Evolutionary conservation across 169 alveolate species (phyloP), one percentile per base, ranked within the genome.

Genomic region (Plasmodium blacklocki): DNA sequence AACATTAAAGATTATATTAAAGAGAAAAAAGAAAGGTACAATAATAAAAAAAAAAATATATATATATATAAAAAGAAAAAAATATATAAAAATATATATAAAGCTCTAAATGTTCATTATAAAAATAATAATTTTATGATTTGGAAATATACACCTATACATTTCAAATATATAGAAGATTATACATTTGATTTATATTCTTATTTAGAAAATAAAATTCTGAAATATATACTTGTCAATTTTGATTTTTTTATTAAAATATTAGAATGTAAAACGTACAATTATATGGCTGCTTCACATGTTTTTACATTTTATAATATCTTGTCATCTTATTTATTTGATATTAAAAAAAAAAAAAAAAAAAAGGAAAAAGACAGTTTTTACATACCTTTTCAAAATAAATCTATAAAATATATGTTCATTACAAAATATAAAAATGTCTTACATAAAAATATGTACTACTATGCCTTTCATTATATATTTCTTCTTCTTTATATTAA

Each of bases 211-310:
- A 39, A 39, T 7, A 39, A 39, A 39, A 29, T 32, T 39, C 18
- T 83, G 56, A 54, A 83, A 68, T 83, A 83, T 49, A 62, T 83
- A 62, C 21, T 7, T 45, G 52, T 11, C 3, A 49, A 56, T 26
- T 83, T 83, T 50, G 63, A 45, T 14, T 68, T 67, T 32, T 83
- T 83, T 39, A 47, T 56, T n/a, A 68, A 83, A 39, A 83, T 83
- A 5, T 29, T 83, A 63, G 85, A 83, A 26, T 8, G 45, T 50
- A 66, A 83, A 72, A 29, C 91, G 19, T 15, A 83, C 39, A 83
- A 83, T 62, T 83, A 83, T 60, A 68, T 83, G 91, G 91, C 73
- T 62, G 47, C 76, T 9, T 83, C 91, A 15, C 74, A 83, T 63
- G 47, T 83, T 15, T 49, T 60, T 58, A 83, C 32, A 2, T 67